phyloP scores from a whole-genome alignment of 768 basidiomycete species.

The Russula lepida region DNA sequence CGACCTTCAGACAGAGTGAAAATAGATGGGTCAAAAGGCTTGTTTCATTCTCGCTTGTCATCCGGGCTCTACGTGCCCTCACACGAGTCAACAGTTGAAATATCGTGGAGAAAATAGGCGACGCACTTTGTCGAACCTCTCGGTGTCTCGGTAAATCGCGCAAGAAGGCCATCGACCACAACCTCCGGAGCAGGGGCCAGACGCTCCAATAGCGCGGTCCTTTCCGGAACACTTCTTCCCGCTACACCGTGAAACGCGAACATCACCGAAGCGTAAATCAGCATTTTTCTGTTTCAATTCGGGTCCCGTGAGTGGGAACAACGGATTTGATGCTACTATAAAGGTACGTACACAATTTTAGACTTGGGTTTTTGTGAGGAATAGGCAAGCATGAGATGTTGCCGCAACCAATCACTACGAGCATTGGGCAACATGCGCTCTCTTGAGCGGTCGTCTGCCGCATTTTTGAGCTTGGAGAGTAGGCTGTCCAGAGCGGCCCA shows the following conservation, averaged over 20 bases:
- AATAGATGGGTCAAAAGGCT: constrained; percentile 73
- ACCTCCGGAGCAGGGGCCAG: constrained; percentile 51
- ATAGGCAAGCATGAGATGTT: constrained; percentile 44
- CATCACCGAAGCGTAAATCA: constrained; percentile 80
- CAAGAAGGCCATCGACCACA: constrained; percentile 65
- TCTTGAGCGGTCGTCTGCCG: constrained; percentile 40
- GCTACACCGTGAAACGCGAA: constrained; percentile 53
- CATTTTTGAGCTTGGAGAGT: constrained; percentile 48
- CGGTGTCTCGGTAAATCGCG: constrained; percentile 71
- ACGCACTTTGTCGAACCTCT: constrained; percentile 59
- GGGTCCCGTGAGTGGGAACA: neutral
- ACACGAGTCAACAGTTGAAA: neutral
- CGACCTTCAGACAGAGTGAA: constrained; percentile 69
- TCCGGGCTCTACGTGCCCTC: constrained; percentile 27
- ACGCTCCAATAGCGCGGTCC: constrained; percentile 46
- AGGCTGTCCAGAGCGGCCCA: constrained; percentile 51
- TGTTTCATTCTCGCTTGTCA: constrained; percentile 62
- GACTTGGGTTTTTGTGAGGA: constrained; percentile 44
- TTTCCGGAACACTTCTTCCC: constrained; percentile 32
- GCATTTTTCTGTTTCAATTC: constrained; percentile 47
- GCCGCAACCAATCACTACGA: constrained; percentile 61
- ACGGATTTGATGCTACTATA: neutral
- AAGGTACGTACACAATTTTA: constrained; percentile 46
- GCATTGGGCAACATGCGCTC: constrained; percentile 50
- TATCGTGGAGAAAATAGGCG: neutral